Base-by-base conservation (phyloP, 2,329 filamentous ascomycete species). In the Aureobasidium pullulans region DNA sequence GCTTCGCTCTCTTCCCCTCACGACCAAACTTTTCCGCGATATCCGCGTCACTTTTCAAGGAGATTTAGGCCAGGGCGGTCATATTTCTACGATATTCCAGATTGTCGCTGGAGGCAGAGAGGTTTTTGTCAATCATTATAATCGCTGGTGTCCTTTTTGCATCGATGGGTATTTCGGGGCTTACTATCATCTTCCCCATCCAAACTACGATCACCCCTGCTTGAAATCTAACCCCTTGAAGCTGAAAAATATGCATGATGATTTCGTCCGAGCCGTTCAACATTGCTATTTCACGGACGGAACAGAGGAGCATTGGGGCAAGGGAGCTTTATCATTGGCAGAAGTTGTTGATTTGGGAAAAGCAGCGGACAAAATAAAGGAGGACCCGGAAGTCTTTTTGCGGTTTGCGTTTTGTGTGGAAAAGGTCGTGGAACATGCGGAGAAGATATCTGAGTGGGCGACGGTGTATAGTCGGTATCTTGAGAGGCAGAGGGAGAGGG, bases 41-140 rank as follows among this genome's bases (percentile, higher is more conserved):
- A 39, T 57, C 3, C 11, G 54, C n/a, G 42, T 57, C 34, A 57
- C 54, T 4, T 57, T 57, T 7, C 54, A 57, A 48, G 54, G 42
- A 5, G 54, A 57, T 34, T n/a, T 57, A 10, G 43, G 32, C 31
- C 43, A 57, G 10, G 9, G 6, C 1, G 43, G n/a, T 8, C 43
- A 23, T 7, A 37, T 23, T 11, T 57, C 54, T 11, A 32, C 15
- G 15, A n/a, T 57, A 15, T 57, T 57, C 9, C 54, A 47, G 11
- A 57, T 57, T 5, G 8, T 48, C 23, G 43, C 43, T 15, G 48
- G 16, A 0, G 34, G 19, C 6, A 47, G 34, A 9, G 23, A 47
- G 10, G 32, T 28, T 1, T 39, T 28, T 10, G 43, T 57, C 6
- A 47, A 48, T 15, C 54, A 57, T 7, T 32, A 32, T 4, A 5